Base-by-base conservation (phyloP, 139 green algal genomes). In the Pleodorina starrii region DNA sequence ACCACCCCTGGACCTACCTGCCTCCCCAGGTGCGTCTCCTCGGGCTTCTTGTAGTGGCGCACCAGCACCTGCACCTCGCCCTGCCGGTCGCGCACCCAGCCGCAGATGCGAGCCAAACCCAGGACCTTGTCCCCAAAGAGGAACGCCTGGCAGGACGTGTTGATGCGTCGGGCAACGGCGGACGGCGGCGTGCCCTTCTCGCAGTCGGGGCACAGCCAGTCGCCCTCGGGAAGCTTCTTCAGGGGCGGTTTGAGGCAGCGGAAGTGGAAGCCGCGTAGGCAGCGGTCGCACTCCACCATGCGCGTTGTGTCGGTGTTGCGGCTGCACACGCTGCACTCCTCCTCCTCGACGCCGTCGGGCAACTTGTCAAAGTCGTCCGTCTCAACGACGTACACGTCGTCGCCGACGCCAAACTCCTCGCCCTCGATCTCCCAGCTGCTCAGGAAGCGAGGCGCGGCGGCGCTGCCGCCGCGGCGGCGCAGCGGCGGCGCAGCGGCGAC, bases 221-320 rank as follows among this genome's bases (percentile, higher is more conserved):
- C 92, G 2, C 95, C 93, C 89, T 97, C 92, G 17, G 97, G 97
- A 4, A 99, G 90, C 0, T 90, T 84, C 40, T 88, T 89, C 36
- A 99, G 93, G 2, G 92, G 88, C 46, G 97, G 97, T 46, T 93
- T 73, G 7, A 98, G 87, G 92, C 97, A 99, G 51, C 72, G 84
- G 78, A 97, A 81, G 90, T 99, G 97, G 91, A 96, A 99, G 48
- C 96, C 96, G 17, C 93, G 54, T 54, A 99, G 93, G 94, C 97
- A 99, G 42, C 87, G 85, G 89, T 96, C 93, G 89, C 97, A 99
- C 91, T 99, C 97, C 32, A 99, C 85, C 92, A 99, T 95, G 50
- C 82, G n/a, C 6, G 57, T 12, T 0, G 46, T 12, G 57, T 66
- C 11, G 29, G 84, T 83, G 54, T 50, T 68, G 16, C 46, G 57